Conservation (phyloP, 1,284 basidiomycete genomes). For the Ceratobasidium sp. region DNA sequence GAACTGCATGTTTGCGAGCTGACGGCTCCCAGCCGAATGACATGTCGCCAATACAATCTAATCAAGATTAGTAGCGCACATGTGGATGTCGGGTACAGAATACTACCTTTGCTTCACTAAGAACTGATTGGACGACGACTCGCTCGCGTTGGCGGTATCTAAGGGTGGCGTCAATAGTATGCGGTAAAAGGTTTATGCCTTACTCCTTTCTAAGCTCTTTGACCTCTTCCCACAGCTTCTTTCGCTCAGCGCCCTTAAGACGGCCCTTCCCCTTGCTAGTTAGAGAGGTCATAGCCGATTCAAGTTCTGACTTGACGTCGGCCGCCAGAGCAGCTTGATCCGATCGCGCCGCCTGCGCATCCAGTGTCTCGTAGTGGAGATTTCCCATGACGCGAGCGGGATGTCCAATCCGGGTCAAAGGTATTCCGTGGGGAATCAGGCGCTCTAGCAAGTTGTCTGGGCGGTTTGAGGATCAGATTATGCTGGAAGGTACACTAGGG, state of each 20-base stretch:
- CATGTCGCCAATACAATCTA: constrained; percentile 93
- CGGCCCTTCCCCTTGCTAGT: constrained; percentile 82
- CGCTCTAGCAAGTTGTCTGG: constrained; percentile 88
- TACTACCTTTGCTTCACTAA: constrained; percentile 79
- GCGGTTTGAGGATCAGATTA: neutral
- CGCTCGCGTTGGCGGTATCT: constrained; percentile 91
- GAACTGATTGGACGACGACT: constrained; percentile 82
- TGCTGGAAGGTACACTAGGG: neutral
- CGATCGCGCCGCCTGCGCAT: constrained; percentile 83
- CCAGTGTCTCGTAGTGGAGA: constrained; percentile 85
- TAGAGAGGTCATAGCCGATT: constrained; percentile 74
- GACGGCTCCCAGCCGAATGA: constrained; percentile 87
- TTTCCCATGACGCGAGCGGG: constrained; percentile 91
- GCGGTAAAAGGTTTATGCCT: constrained; percentile 51
- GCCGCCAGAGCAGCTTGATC: constrained; percentile 84
- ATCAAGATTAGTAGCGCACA: neutral
- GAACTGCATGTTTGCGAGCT: constrained; percentile 81
- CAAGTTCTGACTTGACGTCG: constrained; percentile 88
- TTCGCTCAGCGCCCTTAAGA: constrained; percentile 78
- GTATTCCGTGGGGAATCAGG: constrained; percentile 63
- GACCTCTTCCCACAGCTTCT: constrained; percentile 92
- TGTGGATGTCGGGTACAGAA: neutral
- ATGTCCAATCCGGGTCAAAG: constrained; percentile 86
- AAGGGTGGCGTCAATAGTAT: constrained; percentile 36
- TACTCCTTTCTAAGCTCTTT: constrained; percentile 91